phyloP scores from a whole-genome alignment of 768 basidiomycete species.

The Tephrocybe sp. region DNA sequence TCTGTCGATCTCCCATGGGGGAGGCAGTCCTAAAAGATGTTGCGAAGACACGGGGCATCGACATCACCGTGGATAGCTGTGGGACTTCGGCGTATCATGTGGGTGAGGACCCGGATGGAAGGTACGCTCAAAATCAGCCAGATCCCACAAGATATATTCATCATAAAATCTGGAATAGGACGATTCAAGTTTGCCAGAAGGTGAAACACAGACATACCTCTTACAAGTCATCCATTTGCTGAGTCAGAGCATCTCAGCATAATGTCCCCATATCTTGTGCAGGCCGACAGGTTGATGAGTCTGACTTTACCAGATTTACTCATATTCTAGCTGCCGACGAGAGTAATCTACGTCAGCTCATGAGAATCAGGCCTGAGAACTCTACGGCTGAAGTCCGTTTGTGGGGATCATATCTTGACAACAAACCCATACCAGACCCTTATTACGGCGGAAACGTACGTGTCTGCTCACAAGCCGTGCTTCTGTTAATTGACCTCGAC shows the following conservation, averaged over 20 bases:
- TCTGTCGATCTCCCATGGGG: constrained; percentile 91
- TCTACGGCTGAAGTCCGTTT: constrained; percentile 66
- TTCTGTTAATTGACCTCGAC: not conserved
- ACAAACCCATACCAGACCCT: constrained; percentile 76
- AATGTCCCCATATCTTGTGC: constrained; percentile 66
- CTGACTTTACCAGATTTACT: constrained; percentile 76
- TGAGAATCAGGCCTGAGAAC: constrained; percentile 47
- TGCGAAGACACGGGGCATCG: constrained; percentile 63
- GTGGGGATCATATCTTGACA: constrained; percentile 81
- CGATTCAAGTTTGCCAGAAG: constrained; percentile 69
- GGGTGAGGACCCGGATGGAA: constrained; percentile 80
- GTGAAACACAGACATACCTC: too few relatives aligned
- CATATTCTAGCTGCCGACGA: constrained; percentile 87
- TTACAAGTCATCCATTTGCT: too few relatives aligned
- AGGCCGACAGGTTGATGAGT: constrained; percentile 63
- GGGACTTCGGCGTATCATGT: constrained; percentile 85
- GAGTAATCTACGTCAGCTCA: constrained; percentile 66
- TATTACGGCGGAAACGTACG: constrained; percentile 75
- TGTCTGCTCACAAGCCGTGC: constrained; percentile 10
- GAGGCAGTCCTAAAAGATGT: constrained; percentile 80
- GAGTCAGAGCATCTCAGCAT: constrained; percentile 43
- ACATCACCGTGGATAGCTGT: constrained; percentile 77
- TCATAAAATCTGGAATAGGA: constrained; percentile 39
- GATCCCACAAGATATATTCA: not conserved
- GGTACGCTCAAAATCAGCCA: constrained; percentile 43